phyloP scores from a whole-genome alignment of 2,329 filamentous ascomycete species.

The Arthrobotrys musiformis region DNA sequence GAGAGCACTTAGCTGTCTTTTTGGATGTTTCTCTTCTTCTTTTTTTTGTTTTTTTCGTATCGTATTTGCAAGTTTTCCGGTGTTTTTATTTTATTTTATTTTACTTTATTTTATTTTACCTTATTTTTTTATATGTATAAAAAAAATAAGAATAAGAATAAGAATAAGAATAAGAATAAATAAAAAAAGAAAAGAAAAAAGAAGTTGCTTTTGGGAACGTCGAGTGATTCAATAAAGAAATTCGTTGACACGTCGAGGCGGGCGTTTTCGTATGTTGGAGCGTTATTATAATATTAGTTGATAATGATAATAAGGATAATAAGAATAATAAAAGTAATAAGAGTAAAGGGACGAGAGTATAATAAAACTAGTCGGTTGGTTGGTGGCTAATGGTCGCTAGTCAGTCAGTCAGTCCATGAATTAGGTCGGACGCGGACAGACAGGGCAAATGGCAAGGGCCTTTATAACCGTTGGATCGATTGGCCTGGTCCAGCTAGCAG shows the following conservation, averaged over 20 bases:
- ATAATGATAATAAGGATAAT: no score
- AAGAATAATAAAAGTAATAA: no score
- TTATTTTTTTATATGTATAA: neutral
- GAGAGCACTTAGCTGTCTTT: constrained; percentile 51
- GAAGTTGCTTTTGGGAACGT: no score
- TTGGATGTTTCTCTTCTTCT: constrained; percentile 9
- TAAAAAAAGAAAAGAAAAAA: no score
- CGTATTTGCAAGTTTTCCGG: no score
- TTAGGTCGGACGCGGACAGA: constrained; percentile 12
- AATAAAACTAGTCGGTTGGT: constrained; percentile 8
- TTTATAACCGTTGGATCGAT: constrained; percentile 47
- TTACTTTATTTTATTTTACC: neutral
- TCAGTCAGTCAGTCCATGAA: no score
- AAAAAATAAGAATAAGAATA: no score
- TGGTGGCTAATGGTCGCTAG: no score
- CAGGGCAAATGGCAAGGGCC: constrained; percentile 24
- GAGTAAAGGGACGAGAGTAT: no score
- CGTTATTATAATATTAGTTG: constrained; percentile 18
- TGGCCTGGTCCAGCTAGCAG: constrained; percentile 1
- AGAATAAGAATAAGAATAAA: no score
- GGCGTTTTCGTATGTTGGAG: no score
- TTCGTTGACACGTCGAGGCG: constrained; percentile 45
- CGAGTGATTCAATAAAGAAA: constrained; percentile 30
- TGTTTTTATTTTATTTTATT: neutral
- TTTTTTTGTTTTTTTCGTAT: constrained; percentile 16